Base-by-base conservation (phyloP, 345 rosid species). In the Geranium rotundifolium region DNA sequence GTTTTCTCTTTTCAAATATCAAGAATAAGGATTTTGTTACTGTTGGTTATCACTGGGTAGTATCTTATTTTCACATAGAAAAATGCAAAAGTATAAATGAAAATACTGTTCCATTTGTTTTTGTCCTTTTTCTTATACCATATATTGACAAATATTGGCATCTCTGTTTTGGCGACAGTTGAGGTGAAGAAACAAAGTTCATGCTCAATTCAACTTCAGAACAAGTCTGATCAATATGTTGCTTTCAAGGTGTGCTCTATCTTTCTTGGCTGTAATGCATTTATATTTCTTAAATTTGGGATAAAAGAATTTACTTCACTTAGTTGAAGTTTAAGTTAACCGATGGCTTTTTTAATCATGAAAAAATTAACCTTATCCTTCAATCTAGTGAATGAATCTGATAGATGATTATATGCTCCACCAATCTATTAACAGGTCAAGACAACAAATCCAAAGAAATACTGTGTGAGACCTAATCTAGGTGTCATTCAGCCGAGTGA, bases 381-480 rank as follows among this genome's bases (percentile, higher is more conserved):
- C 34, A 49, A 30, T 16, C 17, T 41, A 27, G 3, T 4, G 39
- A 41, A 19, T 12, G 7, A 17, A 10, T 46, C 8, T 41, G 19
- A 15, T 29, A 29, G 57, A 67, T 34, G 61, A 7, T 17, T 29
- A 31, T 14, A 19, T 62, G 30, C 19, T 46, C 27, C 16, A 31
- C 14, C 7, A 39, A 9, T 14, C 0, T 18, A 19, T 60, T 75
- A 56, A 54, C 75, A 84, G 85, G 79, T 84, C 66, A 84, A 84
- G 76, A 79, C 85, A 55, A 84, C 89, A 6, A 74, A 81, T 65
- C 85, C 85, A 0, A 79, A 73, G 72, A 77, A 81, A 54, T 84
- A 84, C 67, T 77, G 77, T 57, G 89, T 79, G 14, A 69, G 78
- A 49, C 85, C 89, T 46, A 84, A 79, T 60, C 67, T 62, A 17